phyloP scores from a whole-genome alignment of 78 protist species.

The Acrasis kona region DNA sequence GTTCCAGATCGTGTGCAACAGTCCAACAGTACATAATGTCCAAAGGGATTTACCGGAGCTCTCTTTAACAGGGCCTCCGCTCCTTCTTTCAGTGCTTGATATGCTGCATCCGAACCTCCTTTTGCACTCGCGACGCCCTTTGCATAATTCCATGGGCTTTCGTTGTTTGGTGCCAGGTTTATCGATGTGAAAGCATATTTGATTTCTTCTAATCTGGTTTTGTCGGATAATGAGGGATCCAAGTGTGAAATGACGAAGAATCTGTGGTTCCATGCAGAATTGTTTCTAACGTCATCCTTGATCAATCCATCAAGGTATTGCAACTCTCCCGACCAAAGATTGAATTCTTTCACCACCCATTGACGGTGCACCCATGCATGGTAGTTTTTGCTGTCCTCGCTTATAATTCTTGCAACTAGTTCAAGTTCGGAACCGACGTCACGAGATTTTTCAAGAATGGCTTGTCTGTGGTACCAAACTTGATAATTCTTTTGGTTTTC shows the following conservation, averaged over 20 bases:
- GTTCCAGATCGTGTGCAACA: neutral
- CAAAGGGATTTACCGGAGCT: constrained; percentile 1
- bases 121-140: neutral
- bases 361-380: constrained; percentile 89
- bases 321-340: neutral
- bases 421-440: constrained; percentile 34
- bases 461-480: constrained; percentile 85
- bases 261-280: constrained; percentile 93
- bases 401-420: constrained; percentile 32
- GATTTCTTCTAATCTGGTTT: neutral
- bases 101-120: neutral
- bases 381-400: constrained; percentile 83
- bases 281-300: constrained; percentile 68
- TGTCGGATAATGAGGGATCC: neutral
- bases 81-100: neutral
- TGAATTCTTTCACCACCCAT: constrained; percentile 22
- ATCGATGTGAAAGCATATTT: neutral
- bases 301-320: constrained; percentile 43
- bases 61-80: neutral
- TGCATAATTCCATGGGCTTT: constrained; percentile 1
- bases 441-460: constrained; percentile 30
- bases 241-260: constrained; percentile 40
- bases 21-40: neutral
- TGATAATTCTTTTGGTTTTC: constrained; percentile 81
- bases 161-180: constrained; percentile 1